phyloP scores from a whole-genome alignment of 2,329 filamentous ascomycete genomes.

The Tolypocladium endophyticum region DNA sequence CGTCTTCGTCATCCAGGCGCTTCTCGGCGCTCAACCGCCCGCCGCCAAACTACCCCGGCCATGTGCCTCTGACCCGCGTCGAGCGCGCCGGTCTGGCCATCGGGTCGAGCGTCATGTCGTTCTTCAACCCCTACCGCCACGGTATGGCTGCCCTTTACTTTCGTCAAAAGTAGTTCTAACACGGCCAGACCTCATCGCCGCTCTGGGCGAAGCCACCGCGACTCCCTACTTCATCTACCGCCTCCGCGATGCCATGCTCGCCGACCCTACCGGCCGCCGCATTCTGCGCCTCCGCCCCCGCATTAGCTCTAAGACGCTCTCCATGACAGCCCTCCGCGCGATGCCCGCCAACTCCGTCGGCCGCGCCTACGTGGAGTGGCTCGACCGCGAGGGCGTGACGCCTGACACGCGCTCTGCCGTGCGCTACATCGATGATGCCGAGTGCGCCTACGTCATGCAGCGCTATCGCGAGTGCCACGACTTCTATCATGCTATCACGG shows the following conservation, averaged over 20 bases:
- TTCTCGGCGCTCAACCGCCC: conserved; percentile 85
- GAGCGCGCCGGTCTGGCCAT: conserved; percentile 66
- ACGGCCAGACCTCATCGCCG: conserved; percentile 75
- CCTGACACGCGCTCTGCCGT: conserved; percentile 79
- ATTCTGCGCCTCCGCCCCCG: conserved; percentile 86
- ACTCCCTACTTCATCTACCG: conserved; percentile 92
- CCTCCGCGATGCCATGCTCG: conserved; percentile 85
- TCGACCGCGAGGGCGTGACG: conserved; percentile 87
- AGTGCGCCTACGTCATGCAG: conserved; percentile 98
- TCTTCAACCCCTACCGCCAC: conserved; percentile 69
- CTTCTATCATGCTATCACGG: conserved; percentile 92
- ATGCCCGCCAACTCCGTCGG: conserved; percentile 69
- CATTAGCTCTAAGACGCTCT: conserved; percentile 65
- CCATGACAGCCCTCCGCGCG: conserved; percentile 57
- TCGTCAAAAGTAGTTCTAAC: not conserved
- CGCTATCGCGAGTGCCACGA: conserved; percentile 95
- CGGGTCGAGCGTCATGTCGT: conserved; percentile 51
- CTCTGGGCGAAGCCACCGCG: conserved; percentile 87
- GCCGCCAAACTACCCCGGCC: conserved; percentile 77
- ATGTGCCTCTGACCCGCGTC: conserved; percentile 73
- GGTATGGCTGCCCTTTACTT: conserved; percentile 33
- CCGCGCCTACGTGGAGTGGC: conserved; percentile 73
- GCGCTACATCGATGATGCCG: conserved; percentile 85
- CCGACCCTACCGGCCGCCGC: conserved; percentile 69
- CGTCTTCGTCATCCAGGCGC: conserved; percentile 8